Evolutionary conservation across 176 grass and related monocot species (phyloP).

Genomic region (Canna indica): DNA sequence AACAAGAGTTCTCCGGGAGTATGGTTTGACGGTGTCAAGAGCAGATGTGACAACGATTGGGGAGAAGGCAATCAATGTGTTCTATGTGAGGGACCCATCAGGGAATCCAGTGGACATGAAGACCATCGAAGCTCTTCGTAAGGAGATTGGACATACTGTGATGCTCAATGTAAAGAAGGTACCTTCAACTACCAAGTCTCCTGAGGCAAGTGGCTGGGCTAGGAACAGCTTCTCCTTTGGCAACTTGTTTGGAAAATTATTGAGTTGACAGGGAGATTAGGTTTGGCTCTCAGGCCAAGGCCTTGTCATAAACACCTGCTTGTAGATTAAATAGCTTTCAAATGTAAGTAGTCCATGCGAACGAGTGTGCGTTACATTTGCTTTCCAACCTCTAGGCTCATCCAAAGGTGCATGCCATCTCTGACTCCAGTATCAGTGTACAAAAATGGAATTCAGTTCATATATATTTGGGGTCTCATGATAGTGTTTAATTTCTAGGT

Average conservation of each 20-base stretch:
- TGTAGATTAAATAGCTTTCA: neutral
- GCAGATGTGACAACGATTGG: slow-evolving; percentile 62
- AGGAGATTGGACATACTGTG: slow-evolving; percentile 62
- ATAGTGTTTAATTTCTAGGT: too few species aligned
- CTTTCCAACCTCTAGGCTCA: neutral
- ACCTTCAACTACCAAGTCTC: slow-evolving; percentile 24
- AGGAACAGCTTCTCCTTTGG: slow-evolving; percentile 75
- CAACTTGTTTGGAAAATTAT: slow-evolving; percentile 61
- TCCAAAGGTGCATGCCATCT: neutral
- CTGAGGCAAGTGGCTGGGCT: slow-evolving; percentile 15
- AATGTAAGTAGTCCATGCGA: neutral
- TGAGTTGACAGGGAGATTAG: slow-evolving; percentile 7
- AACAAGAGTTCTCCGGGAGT: slow-evolving; percentile 60
- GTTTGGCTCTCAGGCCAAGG: neutral
- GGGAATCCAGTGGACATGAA: slow-evolving; percentile 67
- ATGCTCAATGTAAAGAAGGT: slow-evolving; percentile 85
- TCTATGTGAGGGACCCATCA: slow-evolving; percentile 62
- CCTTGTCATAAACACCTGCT: neutral
- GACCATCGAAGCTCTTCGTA: slow-evolving; percentile 63
- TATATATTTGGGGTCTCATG: too few species aligned
- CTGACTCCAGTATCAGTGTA: too few species aligned
- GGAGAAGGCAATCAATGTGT: slow-evolving; percentile 55
- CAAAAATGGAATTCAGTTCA: too few species aligned
- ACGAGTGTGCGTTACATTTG: neutral
- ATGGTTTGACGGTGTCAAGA: slow-evolving; percentile 52